Conservation (phyloP, 2,329 filamentous ascomycete genomes). For the Dothideomycetidae sp. region DNA sequence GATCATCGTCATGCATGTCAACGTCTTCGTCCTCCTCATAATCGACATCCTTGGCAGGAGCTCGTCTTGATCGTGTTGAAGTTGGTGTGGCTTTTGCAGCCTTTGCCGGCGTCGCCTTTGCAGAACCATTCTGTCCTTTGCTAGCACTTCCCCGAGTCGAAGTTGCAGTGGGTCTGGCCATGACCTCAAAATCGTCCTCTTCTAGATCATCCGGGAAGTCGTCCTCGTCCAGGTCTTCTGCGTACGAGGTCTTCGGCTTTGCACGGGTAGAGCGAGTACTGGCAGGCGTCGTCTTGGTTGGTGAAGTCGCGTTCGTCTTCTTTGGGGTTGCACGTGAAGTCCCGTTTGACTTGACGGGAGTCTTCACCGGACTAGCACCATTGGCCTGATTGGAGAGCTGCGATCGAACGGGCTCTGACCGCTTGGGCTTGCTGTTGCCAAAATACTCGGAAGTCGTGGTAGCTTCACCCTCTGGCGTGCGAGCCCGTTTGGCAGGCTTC, state of each 20-base stretch:
- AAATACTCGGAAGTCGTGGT: slow-evolving; percentile 52
- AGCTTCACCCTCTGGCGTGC: slow-evolving; percentile 37
- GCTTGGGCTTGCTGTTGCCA: slow-evolving; percentile 39
- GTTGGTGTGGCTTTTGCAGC: slow-evolving; percentile 28
- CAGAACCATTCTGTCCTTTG: slow-evolving; percentile 35
- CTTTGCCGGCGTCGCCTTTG: slow-evolving; percentile 20
- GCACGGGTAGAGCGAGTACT: slow-evolving; percentile 23
- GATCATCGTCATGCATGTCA: slow-evolving; percentile 38
- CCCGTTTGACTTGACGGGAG: slow-evolving; percentile 22
- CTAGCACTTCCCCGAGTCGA: no score
- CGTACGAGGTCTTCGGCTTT: slow-evolving; percentile 31
- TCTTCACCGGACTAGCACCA: slow-evolving; percentile 24
- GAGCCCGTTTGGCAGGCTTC: slow-evolving; percentile 41
- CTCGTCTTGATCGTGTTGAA: slow-evolving; percentile 29
- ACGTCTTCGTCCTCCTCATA: slow-evolving; percentile 33
- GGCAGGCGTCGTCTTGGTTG: slow-evolving; percentile 21
- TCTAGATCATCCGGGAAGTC: slow-evolving; percentile 27
- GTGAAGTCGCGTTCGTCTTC: slow-evolving; percentile 12
- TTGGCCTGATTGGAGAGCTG: slow-evolving; percentile 15
- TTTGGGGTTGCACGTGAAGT: slow-evolving; percentile 19
- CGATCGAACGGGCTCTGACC: slow-evolving; percentile 26
- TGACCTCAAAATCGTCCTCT: slow-evolving; percentile 66
- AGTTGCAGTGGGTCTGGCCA: slow-evolving; percentile 50
- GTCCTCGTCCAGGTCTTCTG: slow-evolving; percentile 19
- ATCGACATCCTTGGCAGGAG: slow-evolving; percentile 25